These are phyloP conservation scores for Isatis tinctoria DNA, from an alignment of 345 rosid genomes.

Conservation along the genomic window DNA sequence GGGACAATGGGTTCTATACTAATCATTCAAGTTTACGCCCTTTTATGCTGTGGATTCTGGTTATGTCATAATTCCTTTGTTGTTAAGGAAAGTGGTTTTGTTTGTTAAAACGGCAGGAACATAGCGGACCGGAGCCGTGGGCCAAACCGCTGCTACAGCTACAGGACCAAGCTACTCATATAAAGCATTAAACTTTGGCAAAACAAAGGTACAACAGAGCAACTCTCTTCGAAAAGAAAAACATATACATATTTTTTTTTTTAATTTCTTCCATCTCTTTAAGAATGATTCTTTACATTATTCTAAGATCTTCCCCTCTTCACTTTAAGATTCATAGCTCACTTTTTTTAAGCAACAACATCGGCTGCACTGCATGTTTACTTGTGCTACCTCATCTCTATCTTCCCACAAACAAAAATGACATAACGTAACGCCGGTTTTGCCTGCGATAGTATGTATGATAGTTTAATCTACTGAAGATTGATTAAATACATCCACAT, in stretches of 20 bases:
- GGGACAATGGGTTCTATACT: constrained; percentile 2
- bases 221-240: constrained; percentile 25
- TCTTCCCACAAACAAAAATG: background rate
- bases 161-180: constrained; percentile 30
- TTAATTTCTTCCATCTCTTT: background rate
- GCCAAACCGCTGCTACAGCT: constrained; percentile 31
- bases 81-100: constrained; percentile 38
- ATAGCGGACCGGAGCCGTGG: constrained; percentile 25
- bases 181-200: constrained; percentile 33
- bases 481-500: background rate
- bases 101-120: constrained; percentile 24
- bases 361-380: constrained; percentile 27
- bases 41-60: constrained; percentile 20
- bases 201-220: constrained; percentile 26
- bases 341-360: constrained; percentile 28
- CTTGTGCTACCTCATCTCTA: constrained; percentile 6
- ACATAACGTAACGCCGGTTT: background rate
- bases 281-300: constrained; percentile 31
- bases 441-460: background rate
- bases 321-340: constrained; percentile 29
- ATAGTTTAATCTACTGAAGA: constrained; percentile 1
- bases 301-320: constrained; percentile 25
- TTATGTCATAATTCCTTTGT: constrained; percentile 32
- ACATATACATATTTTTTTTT: background rate
- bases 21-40: constrained; percentile 22